Evolutionary conservation across 192 early-diverging fungal species (phyloP), one percentile per base, ranked within the genome.

Genomic region (Coemansia sp.): DNA sequence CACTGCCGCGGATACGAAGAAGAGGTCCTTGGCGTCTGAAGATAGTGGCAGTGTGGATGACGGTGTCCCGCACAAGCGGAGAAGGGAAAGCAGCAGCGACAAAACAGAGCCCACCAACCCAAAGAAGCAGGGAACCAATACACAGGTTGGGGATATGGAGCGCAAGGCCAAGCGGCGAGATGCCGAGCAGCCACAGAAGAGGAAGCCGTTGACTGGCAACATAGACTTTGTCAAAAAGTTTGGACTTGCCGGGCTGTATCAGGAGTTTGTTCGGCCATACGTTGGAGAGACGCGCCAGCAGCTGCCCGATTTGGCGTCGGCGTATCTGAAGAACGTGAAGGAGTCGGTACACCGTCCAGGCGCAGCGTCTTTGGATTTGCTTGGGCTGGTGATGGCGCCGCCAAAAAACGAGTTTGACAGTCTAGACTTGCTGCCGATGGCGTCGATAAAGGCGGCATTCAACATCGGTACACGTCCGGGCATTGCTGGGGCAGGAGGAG

Each of bases 201-300:
- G 43, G 38, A 60, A 60, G 36, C 70, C 62, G 60, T 63, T 71
- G 63, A 81, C 78, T 15, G 78, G 78, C 45, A 66, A 66, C 48
- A 61, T 67, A 0, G 73, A 81, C 67, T 76, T 81, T 81, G 70
- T 81, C 18, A 60, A 23, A 60, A 56, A 48, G 39, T 70, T 69
- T 23, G 78, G 78, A 38, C 73, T 81, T 18, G 12, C 3, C 6
- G 60, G 43, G 30, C 63, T 81, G 46, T 81, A 81, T 60, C 51
- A 73, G 43, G 52, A 75, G 67, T 81, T 56, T 68, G 78, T 81
- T 45, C 78, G 73, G 15, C 78, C 78, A 16, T 81, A 81, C 15
- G 21, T 43, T 24, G 53, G 11, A 64, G 56, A 11, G 55, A 49
- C 21, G 2, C 72, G 53, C 10, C 73, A 52, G 60, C 55, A 65